Conservation (phyloP, 2,329 filamentous ascomycete species). For the Cryphonectria carpinicola region DNA sequence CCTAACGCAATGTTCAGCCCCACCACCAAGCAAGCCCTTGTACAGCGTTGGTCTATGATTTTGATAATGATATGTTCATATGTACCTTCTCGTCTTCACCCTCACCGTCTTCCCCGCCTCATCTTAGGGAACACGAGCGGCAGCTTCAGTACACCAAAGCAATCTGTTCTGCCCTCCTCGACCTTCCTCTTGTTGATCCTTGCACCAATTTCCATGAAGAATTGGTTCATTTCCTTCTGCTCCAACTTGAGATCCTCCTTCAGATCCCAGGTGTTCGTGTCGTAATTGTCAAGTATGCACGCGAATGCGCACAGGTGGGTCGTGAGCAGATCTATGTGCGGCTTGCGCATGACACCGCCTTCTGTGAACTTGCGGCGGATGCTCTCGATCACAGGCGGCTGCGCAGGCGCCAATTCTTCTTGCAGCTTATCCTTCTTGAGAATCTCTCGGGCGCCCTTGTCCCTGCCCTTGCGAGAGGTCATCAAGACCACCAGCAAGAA, state of each 20-base stretch:
- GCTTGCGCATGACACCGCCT: conserved; percentile 67
- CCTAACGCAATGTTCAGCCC: neutral
- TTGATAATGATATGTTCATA: neutral
- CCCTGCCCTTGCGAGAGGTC: conserved; percentile 49
- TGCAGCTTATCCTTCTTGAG: conserved; percentile 66
- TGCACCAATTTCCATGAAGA: conserved; percentile 78
- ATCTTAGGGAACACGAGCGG: conserved; percentile 82
- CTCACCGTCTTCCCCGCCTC: conserved; percentile 37
- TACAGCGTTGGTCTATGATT: neutral
- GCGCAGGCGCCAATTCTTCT: conserved; percentile 59
- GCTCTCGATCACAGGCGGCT: conserved; percentile 65
- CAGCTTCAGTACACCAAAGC: conserved; percentile 72
- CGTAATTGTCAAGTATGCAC: conserved; percentile 73
- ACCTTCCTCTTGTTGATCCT: conserved; percentile 64
- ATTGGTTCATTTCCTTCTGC: conserved; percentile 70
- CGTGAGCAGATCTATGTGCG: conserved; percentile 71
- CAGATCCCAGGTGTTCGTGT: conserved; percentile 71
- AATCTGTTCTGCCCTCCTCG: conserved; percentile 57
- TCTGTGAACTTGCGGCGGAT: conserved; percentile 73
- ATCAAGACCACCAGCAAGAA: conserved; percentile 60
- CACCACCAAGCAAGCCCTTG: neutral
- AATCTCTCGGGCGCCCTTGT: conserved; percentile 54
- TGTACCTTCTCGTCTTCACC: conserved; percentile 26
- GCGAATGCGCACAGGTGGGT: conserved; percentile 75
- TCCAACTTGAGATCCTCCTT: conserved; percentile 74